Conservation (phyloP, 768 basidiomycete genomes). For the Mycena vulgaris region DNA sequence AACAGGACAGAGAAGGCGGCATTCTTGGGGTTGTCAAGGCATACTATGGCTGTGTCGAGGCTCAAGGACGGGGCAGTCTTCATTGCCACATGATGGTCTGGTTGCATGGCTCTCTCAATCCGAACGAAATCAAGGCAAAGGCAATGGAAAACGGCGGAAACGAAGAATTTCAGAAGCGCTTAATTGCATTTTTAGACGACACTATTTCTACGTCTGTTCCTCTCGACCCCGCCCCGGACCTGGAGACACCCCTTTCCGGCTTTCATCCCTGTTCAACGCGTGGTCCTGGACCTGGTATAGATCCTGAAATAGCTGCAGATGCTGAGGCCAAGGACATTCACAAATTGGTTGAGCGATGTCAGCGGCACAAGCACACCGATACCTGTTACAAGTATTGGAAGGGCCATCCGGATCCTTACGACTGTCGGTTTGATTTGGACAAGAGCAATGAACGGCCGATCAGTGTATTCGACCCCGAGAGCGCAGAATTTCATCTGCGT, state of each 20-base stretch:
- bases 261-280: not conserved
- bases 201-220: no score
- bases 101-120: constrained; percentile 8
- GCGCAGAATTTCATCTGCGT: not conserved
- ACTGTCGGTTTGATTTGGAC: not conserved
- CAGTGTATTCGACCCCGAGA: not conserved
- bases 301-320: not conserved
- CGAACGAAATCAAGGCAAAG: no score
- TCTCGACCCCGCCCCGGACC: not conserved
- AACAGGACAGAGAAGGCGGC: not conserved
- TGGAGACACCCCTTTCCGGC: not conserved
- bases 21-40: no score
- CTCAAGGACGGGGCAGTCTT: no score
- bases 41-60: constrained; percentile 16
- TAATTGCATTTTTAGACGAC: no score
- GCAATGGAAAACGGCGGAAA: no score
- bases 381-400: no score
- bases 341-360: not conserved
- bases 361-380: no score
- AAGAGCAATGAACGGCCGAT: not conserved
- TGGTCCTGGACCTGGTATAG: not conserved
- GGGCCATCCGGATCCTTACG: not conserved
- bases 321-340: not conserved
- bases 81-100: constrained; percentile 22
- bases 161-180: no score